Evolutionary conservation across 805 yeast species (phyloP), one percentile per base, ranked within the genome.

Genomic region (Candida ipomoeae): DNA sequence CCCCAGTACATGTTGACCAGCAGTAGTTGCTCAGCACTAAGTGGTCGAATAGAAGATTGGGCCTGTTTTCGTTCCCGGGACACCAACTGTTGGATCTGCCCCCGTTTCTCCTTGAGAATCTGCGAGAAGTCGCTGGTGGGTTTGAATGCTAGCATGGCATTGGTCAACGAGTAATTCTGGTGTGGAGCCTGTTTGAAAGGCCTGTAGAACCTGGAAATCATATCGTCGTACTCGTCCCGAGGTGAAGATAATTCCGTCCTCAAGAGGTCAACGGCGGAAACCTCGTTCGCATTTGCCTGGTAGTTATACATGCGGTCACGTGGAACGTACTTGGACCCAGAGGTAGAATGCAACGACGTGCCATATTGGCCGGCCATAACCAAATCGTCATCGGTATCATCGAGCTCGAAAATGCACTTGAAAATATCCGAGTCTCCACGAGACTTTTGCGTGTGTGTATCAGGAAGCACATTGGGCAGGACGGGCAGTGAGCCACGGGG

Each of bases 1-100:
- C 48, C 36, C 75, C 79, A 72, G 34, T 61, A 54, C 3, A 51
- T 50, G n/a, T 66, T 63, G 11, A 79, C 76, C 33, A 62, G 55
- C 0, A 56, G 50, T 7, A 66, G 47, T 50, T 74, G 77, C 10
- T 61, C 64, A 0, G 55, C 14, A 0, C 55, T 44, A 14, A 79
- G 58, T 13, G 59, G 55, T 3, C n/a, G 13, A 6, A 58, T 51
- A 1, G 32, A 35, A 0, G 59, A 45, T 31, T 44, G 48, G 2
- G 53, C 17, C 2, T 53, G 53, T 8, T 50, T 49, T 15, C 62
- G 33, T 39, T 58, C 62, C n/a, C 47, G 46, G n/a, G 48, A 46
- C 5, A 58, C 48, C 15, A 56, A 53, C 13, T 42, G 44, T 37
- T 56, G 60, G 15, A 58, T 49, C 21, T 38, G 36, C 17, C 51